A percentile compares a stretch with the other conserved stretches of the same genome.
Evolutionary conservation across 1,139 yeast species (phyloP).

Genomic region (Pichia sp.): DNA sequence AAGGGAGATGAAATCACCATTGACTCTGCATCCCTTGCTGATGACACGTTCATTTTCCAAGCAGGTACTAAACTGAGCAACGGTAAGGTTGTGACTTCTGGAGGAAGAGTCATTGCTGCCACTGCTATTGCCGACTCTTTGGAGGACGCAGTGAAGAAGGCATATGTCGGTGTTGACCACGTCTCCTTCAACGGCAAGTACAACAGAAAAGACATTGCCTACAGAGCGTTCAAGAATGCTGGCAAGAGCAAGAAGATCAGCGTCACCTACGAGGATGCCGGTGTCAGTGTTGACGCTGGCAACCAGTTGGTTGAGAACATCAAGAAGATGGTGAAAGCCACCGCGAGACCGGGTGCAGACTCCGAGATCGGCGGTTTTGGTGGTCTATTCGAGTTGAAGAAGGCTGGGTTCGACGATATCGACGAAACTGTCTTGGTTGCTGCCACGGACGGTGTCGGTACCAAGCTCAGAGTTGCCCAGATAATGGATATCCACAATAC

Average conservation of each 20-base stretch:
- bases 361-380: slow-evolving; percentile 99
- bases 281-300: slow-evolving; percentile 96
- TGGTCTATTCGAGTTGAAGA: slow-evolving; percentile 85
- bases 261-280: slow-evolving; percentile 87
- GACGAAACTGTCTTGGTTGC: slow-evolving; percentile 82
- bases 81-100: slow-evolving; percentile 72
- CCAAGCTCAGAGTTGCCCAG: slow-evolving; percentile 93
- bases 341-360: slow-evolving; percentile 94
- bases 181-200: slow-evolving; percentile 72
- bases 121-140: slow-evolving; percentile 79
- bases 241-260: slow-evolving; percentile 33
- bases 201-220: slow-evolving; percentile 91
- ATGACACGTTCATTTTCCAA: slow-evolving; percentile 74
- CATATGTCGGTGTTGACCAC: slow-evolving; percentile 77
- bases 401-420: slow-evolving; percentile 73
- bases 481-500: slow-evolving; percentile 84
- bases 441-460: slow-evolving; percentile 99
- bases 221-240: slow-evolving; percentile 71
- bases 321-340: slow-evolving; percentile 88
- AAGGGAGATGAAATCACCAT: slow-evolving; percentile 85
- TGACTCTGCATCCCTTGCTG: slow-evolving; percentile 39
- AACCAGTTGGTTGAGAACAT: slow-evolving; percentile 84
- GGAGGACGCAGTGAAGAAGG: slow-evolving; percentile 76
- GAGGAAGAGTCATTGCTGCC: slow-evolving; percentile 96
- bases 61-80: slow-evolving; percentile 71